Percentiles rank a stretch among this genome's conserved stretches.
Conservation (phyloP, 139 green algal species). For the Pleodorina starrii region DNA sequence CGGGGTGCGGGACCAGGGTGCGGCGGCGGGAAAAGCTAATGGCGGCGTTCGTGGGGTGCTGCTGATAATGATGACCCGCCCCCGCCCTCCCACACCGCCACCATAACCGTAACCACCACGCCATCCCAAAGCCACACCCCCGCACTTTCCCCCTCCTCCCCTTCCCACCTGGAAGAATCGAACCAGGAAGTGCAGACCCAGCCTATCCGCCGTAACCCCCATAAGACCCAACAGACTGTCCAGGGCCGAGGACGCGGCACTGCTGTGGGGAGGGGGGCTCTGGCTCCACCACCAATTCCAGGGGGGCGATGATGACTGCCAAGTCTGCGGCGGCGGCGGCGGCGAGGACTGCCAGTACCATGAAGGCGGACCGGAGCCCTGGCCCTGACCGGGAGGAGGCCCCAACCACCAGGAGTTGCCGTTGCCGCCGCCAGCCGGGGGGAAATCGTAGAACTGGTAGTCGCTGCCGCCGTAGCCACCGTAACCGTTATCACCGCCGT, state of each 20-base stretch:
- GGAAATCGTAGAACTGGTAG: no score
- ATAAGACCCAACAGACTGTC: neutral
- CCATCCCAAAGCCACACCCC: neutral
- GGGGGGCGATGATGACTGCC: neutral
- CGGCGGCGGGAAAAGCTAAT: no score
- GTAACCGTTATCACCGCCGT: no score
- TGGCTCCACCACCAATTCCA: neutral
- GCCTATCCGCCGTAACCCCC: neutral
- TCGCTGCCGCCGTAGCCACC: no score
- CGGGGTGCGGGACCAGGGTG: neutral
- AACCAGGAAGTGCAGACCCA: neutral
- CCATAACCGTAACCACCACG: no score
- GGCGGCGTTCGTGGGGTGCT: neutral
- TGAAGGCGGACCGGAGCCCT: neutral
- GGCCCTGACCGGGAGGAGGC: neutral
- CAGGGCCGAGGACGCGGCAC: neutral
- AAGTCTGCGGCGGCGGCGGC: neutral
- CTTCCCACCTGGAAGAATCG: neutral
- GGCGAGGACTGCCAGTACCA: neutral
- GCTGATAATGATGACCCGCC: neutral
- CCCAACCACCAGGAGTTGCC: no score
- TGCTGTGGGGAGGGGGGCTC: neutral
- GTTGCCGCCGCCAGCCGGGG: no score
- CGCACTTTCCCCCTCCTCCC: neutral
- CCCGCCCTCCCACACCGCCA: neutral